Evolutionary conservation across 495 filamentous ascomycete species (phyloP).

Genomic region (Talaromyces thailandensis): DNA sequence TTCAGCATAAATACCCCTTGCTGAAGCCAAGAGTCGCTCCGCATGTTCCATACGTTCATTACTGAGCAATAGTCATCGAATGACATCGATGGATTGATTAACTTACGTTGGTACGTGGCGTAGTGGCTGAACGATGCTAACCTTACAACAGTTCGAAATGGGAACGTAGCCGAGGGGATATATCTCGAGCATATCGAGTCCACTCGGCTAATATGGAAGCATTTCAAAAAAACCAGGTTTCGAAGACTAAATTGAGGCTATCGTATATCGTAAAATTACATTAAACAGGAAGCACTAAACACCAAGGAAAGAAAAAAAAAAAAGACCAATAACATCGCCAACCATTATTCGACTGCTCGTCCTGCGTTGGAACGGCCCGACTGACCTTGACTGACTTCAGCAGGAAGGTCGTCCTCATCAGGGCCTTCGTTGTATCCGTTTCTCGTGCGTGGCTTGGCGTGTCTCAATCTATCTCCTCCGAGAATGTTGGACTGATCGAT

Average conservation of each 20-base stretch:
- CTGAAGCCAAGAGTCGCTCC: background rate
- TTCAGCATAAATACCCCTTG: background rate
- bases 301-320: too few species aligned
- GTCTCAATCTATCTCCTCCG: slow-evolving; percentile 17
- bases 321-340: background rate
- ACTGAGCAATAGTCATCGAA: background rate
- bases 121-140: background rate
- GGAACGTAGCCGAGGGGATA: background rate
- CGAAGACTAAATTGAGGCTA: background rate
- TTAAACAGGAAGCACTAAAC: background rate
- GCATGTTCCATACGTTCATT: background rate
- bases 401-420: slow-evolving; percentile 20
- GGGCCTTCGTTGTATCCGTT: slow-evolving; percentile 22
- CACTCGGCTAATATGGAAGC: background rate
- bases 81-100: background rate
- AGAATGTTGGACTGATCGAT: slow-evolving; percentile 19
- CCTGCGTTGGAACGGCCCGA: slow-evolving; percentile 18
- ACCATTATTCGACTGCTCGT: slow-evolving; percentile 22
- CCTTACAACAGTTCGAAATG: background rate
- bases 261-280: background rate
- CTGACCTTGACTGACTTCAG: slow-evolving; percentile 6
- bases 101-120: background rate
- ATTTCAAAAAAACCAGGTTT: too few species aligned
- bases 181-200: background rate
- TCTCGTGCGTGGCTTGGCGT: slow-evolving; percentile 16